Evolutionary conservation across 2,329 filamentous ascomycete species (phyloP).

Genomic region (Simplicillium aogashimaense): DNA sequence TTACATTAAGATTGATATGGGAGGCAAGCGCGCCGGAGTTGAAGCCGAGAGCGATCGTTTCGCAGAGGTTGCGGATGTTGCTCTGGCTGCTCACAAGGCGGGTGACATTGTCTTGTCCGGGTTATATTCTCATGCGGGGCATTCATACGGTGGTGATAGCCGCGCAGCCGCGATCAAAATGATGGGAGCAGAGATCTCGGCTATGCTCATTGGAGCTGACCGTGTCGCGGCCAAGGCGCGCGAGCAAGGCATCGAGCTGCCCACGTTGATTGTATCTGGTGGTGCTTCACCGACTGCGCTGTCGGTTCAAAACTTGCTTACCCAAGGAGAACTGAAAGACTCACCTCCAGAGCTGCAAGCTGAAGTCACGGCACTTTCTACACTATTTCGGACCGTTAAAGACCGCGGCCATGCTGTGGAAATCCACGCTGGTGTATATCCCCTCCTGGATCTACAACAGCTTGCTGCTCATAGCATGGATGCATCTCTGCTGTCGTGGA

Average conservation of each 20-base stretch:
- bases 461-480: slow-evolving; percentile 57
- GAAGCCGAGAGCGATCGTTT: slow-evolving; percentile 36
- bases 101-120: slow-evolving; percentile 41
- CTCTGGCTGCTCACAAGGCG: slow-evolving; percentile 13
- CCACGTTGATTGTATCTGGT: slow-evolving; percentile 43
- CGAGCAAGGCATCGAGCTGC: slow-evolving; percentile 9
- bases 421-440: slow-evolving; percentile 69
- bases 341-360: slow-evolving; percentile 8
- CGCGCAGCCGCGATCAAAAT: slow-evolving; percentile 19
- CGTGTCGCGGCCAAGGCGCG: slow-evolving; percentile 9
- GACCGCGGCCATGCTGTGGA: slow-evolving; percentile 42
- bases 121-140: slow-evolving; percentile 64
- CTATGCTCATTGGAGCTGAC: slow-evolving; percentile 15
- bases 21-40: slow-evolving; percentile 61
- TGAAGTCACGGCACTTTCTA: slow-evolving; percentile 10
- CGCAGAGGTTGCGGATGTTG: slow-evolving; percentile 31
- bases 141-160: slow-evolving; percentile 49
- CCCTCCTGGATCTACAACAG: slow-evolving; percentile 69
- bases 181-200: slow-evolving; percentile 19
- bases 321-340: slow-evolving; percentile 5
- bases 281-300: slow-evolving; percentile 66
- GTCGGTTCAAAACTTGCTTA: slow-evolving; percentile 15
- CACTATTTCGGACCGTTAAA: slow-evolving; percentile 16
- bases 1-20: slow-evolving; percentile 68
- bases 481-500: slow-evolving; percentile 30